A percentile compares a stretch with the other conserved stretches of the same genome.
Evolutionary conservation across 345 rosid species (phyloP).

Genomic region (Brassica cretica): DNA sequence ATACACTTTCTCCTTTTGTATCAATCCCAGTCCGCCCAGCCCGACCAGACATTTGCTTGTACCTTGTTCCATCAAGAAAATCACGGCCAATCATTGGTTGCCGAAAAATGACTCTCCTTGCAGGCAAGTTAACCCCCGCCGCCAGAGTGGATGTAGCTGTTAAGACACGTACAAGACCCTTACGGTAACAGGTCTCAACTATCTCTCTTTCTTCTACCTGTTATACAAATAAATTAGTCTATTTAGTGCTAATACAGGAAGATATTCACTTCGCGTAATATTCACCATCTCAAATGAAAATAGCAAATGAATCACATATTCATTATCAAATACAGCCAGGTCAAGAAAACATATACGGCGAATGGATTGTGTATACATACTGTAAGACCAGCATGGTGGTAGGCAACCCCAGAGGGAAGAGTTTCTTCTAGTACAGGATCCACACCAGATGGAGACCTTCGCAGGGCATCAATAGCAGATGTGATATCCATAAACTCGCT

Average conservation of each 20-base stretch:
- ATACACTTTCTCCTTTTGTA: slow-evolving; percentile 96
- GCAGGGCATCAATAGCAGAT: slow-evolving; percentile 76
- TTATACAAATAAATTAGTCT: slow-evolving; percentile 18
- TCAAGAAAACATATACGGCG: slow-evolving; percentile 30
- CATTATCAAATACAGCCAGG: slow-evolving; percentile 12
- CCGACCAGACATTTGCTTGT: slow-evolving; percentile 98
- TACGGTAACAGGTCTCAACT: slow-evolving; percentile 87
- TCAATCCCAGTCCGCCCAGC: slow-evolving; percentile 99
- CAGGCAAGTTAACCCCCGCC: slow-evolving; percentile 97
- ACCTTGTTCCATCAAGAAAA: slow-evolving; percentile 95
- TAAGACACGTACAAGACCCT: slow-evolving; percentile 83
- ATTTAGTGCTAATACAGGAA: background rate
- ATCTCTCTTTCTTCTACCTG: slow-evolving; percentile 98
- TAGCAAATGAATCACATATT: slow-evolving; percentile 14
- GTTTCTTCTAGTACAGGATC: slow-evolving; percentile 91
- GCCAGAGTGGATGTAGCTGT: slow-evolving; percentile 99
- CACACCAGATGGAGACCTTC: slow-evolving; percentile 81
- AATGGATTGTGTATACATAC: slow-evolving; percentile 49
- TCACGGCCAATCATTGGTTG: slow-evolving; percentile 96
- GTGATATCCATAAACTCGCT: slow-evolving; percentile 63
- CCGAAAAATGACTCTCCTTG: slow-evolving; percentile 96
- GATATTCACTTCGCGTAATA: slow-evolving; percentile 22
- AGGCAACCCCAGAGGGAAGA: slow-evolving; percentile 92
- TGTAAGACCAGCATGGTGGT: slow-evolving; percentile 98
- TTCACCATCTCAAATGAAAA: slow-evolving; percentile 17